These are phyloP conservation scores for Alloteropsis angusta DNA, from an alignment of 202 grass and related monocot species.

Conservation along the genomic window DNA sequence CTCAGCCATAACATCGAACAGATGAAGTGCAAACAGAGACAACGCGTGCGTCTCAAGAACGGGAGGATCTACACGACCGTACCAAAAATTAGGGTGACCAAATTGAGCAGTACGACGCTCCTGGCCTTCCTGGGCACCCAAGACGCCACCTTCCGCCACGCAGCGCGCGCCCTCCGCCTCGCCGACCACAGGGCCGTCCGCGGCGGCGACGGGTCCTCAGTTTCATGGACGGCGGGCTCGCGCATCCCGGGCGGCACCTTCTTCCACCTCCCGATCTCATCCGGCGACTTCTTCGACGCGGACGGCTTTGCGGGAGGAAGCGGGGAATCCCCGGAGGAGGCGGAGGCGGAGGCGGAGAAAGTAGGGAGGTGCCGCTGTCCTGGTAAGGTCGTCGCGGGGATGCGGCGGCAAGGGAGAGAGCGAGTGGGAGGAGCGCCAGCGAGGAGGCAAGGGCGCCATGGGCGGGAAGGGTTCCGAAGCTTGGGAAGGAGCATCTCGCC, in stretches of 20 bases:
- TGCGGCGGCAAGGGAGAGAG: background rate
- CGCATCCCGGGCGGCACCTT: slow-evolving; percentile 22
- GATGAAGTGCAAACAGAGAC: background rate
- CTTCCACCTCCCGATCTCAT: slow-evolving; percentile 15
- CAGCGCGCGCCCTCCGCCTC: slow-evolving; percentile 8
- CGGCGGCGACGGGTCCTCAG: background rate
- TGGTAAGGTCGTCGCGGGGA: background rate
- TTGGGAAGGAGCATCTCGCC: slow-evolving; percentile 29
- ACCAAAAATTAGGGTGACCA: slow-evolving; percentile 80
- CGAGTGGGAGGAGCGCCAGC: background rate
- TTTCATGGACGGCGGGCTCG: background rate
- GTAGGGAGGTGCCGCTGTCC: background rate
- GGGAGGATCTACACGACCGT: background rate
- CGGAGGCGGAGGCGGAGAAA: background rate
- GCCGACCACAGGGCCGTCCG: background rate
- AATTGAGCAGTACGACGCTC: slow-evolving; percentile 74
- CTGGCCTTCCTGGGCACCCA: slow-evolving; percentile 64
- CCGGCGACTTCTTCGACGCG: background rate
- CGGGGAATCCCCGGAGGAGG: background rate
- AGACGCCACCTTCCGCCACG: slow-evolving; percentile 41
- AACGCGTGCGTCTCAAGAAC: background rate
- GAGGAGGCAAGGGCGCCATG: slow-evolving; percentile 21
- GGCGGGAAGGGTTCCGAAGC: slow-evolving; percentile 12
- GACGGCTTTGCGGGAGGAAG: background rate
- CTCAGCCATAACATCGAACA: slow-evolving; percentile 25